phyloP scores from a whole-genome alignment of 306 rosid genomes.

The Acacia confusa region DNA sequence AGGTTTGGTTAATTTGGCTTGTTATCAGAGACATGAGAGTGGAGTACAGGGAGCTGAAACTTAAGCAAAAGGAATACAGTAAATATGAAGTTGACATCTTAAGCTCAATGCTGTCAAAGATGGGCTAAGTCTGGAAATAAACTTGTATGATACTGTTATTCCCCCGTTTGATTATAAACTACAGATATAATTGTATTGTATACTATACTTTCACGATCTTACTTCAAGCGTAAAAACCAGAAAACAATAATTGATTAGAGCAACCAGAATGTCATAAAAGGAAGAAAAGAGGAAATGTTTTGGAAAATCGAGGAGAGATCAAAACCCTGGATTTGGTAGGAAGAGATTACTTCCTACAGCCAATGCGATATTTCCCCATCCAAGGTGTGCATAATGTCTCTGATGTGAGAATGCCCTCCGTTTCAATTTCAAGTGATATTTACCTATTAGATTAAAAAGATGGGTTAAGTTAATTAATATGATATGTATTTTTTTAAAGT shows the following conservation, averaged over 20 bases:
- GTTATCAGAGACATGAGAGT: constrained; percentile 53
- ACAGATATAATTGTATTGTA: not conserved
- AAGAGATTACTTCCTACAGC: too few species aligned
- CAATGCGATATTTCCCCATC: too few species aligned
- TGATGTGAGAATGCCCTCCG: too few species aligned
- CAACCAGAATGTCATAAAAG: not conserved
- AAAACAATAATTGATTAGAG: not conserved
- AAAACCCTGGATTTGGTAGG: too few species aligned
- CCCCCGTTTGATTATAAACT: not conserved
- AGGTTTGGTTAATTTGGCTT: not conserved
- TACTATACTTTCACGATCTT: not conserved
- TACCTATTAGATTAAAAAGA: too few species aligned
- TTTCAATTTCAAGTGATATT: too few species aligned
- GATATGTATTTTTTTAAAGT: too few species aligned
- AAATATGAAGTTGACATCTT: constrained; percentile 53
- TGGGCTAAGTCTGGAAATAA: constrained; percentile 35
- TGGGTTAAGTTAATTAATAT: too few species aligned
- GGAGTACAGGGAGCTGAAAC: constrained; percentile 55
- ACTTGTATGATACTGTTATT: constrained; percentile 4
- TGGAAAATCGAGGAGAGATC: too few species aligned
- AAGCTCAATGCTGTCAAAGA: constrained; percentile 63
- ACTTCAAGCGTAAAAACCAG: not conserved
- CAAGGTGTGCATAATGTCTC: too few species aligned
- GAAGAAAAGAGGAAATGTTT: not conserved
- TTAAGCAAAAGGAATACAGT: constrained; percentile 51